Evolutionary conservation across 2,329 filamentous ascomycete genomes (phyloP), one percentile per base, ranked within the genome.

Genomic region (Arthrobotrys sinensis): DNA sequence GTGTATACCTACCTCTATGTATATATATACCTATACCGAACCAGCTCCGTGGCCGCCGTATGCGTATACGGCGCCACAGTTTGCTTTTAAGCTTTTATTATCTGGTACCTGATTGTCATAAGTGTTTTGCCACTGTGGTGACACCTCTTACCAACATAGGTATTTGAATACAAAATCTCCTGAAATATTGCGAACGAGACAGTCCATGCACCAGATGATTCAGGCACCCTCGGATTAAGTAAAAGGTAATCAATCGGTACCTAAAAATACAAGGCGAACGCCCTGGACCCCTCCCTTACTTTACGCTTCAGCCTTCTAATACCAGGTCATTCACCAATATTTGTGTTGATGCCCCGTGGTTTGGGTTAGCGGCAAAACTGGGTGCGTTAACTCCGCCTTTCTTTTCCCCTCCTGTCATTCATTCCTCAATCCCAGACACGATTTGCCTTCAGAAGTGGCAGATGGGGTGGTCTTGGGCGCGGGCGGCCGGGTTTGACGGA

Each of bases 331-430:
- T 5, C 40, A 38, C 36, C 16, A 10, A 19, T 55, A 10, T 57
- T 38, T 60, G 55, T 40, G 55, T 60, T 67, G 63, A n/a, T 4
- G 45, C 21, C 45, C 8, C 1, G 11, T 32, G 3, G 52, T 16
- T 53, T 53, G 24, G 24, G 14, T 14, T 57, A 40, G 63, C 70
- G 70, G 70, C 63, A 53, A 75, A 75, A 75, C 48, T 50, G 46
- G n/a, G 32, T n/a, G 63, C 52, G 40, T 52, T 75, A 67, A 67
- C 28, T 75, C 70, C 70, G 70, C 63, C 24, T 11, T 12, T 32
- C 50, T 16, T 53, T 34, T 24, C 8, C 12, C 38, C 57, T 55
- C 57, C n/a, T 32, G 40, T 10, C 60, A 28, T 16, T n/a, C 48
- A 46, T 28, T 32, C 38, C 43, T 32, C 14, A 19, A 64, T 43